Conservation (phyloP, 2,329 filamentous ascomycete genomes). For the Claviceps sp. region DNA sequence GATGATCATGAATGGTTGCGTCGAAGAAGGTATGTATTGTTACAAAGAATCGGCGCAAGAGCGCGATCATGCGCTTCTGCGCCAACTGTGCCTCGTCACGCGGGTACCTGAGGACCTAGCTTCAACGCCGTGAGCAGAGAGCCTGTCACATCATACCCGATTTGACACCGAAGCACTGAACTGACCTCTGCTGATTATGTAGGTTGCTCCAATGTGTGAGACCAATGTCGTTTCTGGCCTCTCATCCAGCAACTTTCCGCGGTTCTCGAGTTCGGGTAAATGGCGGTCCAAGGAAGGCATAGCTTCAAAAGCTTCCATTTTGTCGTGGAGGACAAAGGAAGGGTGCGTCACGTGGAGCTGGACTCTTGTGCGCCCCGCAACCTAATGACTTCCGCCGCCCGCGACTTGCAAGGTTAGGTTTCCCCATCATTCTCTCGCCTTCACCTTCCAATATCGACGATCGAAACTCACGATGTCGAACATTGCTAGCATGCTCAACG, state of each 20-base stretch:
- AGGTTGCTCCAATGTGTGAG: background rate
- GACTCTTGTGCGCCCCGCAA: background rate
- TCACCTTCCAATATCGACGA: background rate
- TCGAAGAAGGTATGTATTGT: background rate
- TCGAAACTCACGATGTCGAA: constrained; percentile 4
- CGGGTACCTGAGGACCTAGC: background rate
- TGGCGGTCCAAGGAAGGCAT: background rate
- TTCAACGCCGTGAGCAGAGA: background rate
- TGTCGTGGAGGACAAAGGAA: background rate
- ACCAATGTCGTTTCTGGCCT: background rate
- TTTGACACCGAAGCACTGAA: background rate
- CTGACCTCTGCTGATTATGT: background rate
- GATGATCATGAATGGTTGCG: background rate
- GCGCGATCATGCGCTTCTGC: background rate
- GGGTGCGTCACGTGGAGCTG: background rate
- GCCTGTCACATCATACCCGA: background rate
- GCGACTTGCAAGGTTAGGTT: background rate
- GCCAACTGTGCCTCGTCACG: background rate
- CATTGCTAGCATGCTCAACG: constrained; percentile 6
- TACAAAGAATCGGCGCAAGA: background rate
- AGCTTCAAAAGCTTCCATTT: too few relatives aligned
- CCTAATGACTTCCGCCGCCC: too few relatives aligned
- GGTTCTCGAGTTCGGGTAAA: background rate
- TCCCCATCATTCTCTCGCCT: background rate
- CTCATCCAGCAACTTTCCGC: background rate